These are phyloP conservation scores for Neoascochyta sp. DNA, from an alignment of 2,329 filamentous ascomycete genomes.

Conservation along the genomic window DNA sequence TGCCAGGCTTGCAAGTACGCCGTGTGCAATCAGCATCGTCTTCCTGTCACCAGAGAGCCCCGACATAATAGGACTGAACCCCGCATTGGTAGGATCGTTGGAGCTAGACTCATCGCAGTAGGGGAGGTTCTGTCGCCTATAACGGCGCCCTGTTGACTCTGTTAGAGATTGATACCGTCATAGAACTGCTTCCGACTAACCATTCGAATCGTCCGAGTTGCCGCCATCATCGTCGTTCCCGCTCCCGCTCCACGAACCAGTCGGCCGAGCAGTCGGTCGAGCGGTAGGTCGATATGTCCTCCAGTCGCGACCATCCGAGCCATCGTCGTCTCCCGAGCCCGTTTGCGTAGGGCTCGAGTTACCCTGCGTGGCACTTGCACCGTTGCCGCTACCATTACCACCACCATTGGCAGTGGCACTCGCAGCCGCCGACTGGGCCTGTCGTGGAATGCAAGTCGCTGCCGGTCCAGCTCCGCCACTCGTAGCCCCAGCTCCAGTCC, in stretches of 20 bases:
- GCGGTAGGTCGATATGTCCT: slow-evolving; percentile 12
- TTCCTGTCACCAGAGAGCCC: no score
- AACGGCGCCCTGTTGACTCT: no score
- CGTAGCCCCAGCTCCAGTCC: slow-evolving; percentile 10
- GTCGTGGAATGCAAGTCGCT: slow-evolving; percentile 24
- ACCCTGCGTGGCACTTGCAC: no score
- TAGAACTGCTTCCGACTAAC: slow-evolving; percentile 1
- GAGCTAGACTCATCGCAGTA: slow-evolving; percentile 28
- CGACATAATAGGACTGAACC: no score
- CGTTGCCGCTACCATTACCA: no score
- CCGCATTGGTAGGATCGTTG: slow-evolving; percentile 11
- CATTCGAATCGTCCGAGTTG: slow-evolving; percentile 1
- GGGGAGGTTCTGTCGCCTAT: slow-evolving; percentile 22
- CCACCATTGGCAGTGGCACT: slow-evolving; percentile 4
- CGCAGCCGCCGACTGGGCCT: slow-evolving; percentile 11
- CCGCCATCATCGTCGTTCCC: slow-evolving; percentile 3
- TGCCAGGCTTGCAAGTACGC: slow-evolving; percentile 42
- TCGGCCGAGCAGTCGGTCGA: slow-evolving; percentile 17
- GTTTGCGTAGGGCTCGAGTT: slow-evolving; percentile 4
- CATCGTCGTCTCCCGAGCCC: slow-evolving; percentile 1
- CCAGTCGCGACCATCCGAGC: slow-evolving; percentile 6
- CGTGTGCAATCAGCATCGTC: slow-evolving; percentile 44
- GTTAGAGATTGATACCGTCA: slow-evolving; percentile 1
- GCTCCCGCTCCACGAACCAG: slow-evolving; percentile 3
- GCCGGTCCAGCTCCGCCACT: slow-evolving; percentile 12